These are phyloP conservation scores for Mycena galericulata DNA, from an alignment of 768 basidiomycete species.

Conservation along the genomic window DNA sequence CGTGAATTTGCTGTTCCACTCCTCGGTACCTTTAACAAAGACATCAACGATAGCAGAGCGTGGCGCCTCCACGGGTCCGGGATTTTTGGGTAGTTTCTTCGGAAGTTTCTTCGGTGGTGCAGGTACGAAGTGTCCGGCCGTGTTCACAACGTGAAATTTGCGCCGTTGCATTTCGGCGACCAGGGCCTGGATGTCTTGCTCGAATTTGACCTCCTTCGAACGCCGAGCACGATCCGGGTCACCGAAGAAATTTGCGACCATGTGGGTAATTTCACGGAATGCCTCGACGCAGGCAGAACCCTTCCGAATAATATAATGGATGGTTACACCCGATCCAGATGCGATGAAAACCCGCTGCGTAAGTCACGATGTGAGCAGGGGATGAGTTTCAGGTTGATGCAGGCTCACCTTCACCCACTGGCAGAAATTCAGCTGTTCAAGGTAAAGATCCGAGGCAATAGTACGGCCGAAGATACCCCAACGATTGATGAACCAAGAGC, in stretches of 20 bases:
- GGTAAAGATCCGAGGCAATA: conserved; percentile 45
- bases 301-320: conserved; percentile 8
- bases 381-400: too few relatives aligned
- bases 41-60: conserved; percentile 8
- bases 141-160: conserved; percentile 23
- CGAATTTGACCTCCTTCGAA: conserved; percentile 37
- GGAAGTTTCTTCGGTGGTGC: conserved; percentile 2
- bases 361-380: neutral
- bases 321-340: conserved; percentile 34
- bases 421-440: conserved; percentile 46
- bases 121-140: conserved; percentile 25
- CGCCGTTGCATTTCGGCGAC: conserved; percentile 35
- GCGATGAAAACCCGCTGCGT: conserved; percentile 40
- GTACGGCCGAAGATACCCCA: conserved; percentile 39
- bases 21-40: neutral
- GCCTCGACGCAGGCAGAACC: too few relatives aligned
- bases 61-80: neutral
- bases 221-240: conserved; percentile 33
- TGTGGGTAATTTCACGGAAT: neutral
- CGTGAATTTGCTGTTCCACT: conserved; percentile 37
- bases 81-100: neutral
- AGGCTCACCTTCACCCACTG: conserved; percentile 43
- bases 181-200: conserved; percentile 38
- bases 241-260: conserved; percentile 11
- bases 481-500: conserved; percentile 45